Percentiles rank a stretch among this genome's conserved stretches.
Conservation (phyloP, 2,329 filamentous ascomycete species). For the Aspergillus chevalieri region DNA sequence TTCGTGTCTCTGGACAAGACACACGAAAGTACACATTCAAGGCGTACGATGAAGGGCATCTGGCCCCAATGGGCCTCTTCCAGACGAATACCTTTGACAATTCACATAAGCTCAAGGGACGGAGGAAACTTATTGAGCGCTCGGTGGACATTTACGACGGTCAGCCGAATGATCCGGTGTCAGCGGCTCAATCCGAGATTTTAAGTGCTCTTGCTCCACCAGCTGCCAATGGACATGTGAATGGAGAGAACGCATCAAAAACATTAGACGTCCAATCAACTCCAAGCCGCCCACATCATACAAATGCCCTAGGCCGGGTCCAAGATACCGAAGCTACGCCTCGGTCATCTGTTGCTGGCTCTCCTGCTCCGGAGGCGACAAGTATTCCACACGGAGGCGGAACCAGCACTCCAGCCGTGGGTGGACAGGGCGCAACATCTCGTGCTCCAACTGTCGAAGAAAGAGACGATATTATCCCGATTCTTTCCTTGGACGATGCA, state of each 20-base stretch:
- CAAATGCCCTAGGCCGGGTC: conserved; percentile 63
- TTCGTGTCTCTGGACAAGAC: conserved; percentile 79
- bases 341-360: conserved; percentile 77
- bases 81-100: conserved; percentile 83
- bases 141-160: conserved; percentile 93
- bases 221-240: conserved; percentile 20
- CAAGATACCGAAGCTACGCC: conserved; percentile 71
- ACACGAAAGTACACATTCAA: conserved; percentile 94
- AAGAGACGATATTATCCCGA: conserved; percentile 72
- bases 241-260: conserved; percentile 33
- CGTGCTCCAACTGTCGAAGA: conserved; percentile 47
- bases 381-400: conserved; percentile 58
- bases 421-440: conserved; percentile 27
- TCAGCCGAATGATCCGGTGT: conserved; percentile 83
- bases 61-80: conserved; percentile 94
- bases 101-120: conserved; percentile 67
- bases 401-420: conserved; percentile 35
- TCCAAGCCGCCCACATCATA: conserved; percentile 51
- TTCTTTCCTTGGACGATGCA: conserved; percentile 78
- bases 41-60: conserved; percentile 89
- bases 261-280: conserved; percentile 34
- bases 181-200: conserved; percentile 70
- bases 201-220: conserved; percentile 47
- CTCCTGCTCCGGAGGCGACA: conserved; percentile 72
- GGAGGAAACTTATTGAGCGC: conserved; percentile 74